These are phyloP conservation scores for Fusarium incarnatum DNA, from an alignment of 2,329 filamentous ascomycete genomes.

Conservation along the genomic window DNA sequence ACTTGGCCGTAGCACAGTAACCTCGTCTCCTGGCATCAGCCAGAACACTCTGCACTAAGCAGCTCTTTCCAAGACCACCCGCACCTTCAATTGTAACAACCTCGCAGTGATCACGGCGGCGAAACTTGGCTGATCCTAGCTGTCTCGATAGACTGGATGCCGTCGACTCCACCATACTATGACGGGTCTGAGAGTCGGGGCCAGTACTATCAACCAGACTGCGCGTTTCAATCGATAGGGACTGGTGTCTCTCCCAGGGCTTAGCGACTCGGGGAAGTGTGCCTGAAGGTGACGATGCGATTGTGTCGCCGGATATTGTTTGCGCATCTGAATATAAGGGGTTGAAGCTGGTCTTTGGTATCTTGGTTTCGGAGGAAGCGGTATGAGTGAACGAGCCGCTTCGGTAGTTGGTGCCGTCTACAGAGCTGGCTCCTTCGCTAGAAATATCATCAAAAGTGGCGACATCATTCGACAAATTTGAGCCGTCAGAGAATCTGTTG, in stretches of 20 bases:
- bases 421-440: constrained; percentile 70
- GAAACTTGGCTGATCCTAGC: constrained; percentile 68
- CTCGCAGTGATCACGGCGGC: constrained; percentile 72
- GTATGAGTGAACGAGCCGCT: constrained; percentile 63
- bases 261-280: constrained; percentile 54
- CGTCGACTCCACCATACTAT: constrained; percentile 59
- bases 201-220: constrained; percentile 59
- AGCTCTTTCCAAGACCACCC: constrained; percentile 74
- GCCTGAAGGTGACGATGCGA: constrained; percentile 60
- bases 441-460: constrained; percentile 64
- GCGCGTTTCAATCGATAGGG: constrained; percentile 61
- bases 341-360: constrained; percentile 54
- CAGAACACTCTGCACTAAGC: constrained; percentile 71
- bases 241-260: constrained; percentile 65
- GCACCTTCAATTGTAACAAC: constrained; percentile 71
- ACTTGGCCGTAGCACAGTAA: constrained; percentile 75
- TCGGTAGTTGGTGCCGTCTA: constrained; percentile 62
- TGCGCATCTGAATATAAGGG: constrained; percentile 57
- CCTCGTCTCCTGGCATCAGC: constrained; percentile 70
- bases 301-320: constrained; percentile 58
- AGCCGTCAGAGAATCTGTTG: constrained; percentile 65
- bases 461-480: constrained; percentile 64
- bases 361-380: constrained; percentile 56
- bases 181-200: constrained; percentile 56
- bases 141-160: constrained; percentile 65